Evolutionary conservation across 805 yeast genomes (phyloP), one percentile per base, ranked within the genome.

Genomic region (Candida sonorensis): DNA sequence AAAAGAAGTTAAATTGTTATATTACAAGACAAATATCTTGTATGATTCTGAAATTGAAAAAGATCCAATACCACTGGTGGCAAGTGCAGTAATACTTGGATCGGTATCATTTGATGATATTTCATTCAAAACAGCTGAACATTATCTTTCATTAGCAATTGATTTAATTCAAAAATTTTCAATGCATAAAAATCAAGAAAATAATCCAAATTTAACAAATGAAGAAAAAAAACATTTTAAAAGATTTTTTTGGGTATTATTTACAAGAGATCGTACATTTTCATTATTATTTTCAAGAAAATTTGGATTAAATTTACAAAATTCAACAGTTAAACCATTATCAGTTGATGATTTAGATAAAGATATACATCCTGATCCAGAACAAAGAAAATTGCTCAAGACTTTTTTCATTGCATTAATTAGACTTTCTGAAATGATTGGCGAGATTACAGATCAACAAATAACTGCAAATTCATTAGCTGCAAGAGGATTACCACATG

Each of bases 171-270:
- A 78, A 48, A 79, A 82, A 6, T 69, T 70, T 48, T 85, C 86
- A 5, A 61, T 80, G 45, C 86, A 80, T 48, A 62, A 84, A 42
- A 71, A 45, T 33, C 36, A 35, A n/a, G 25, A 17, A 4, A 7
- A 12, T 10, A 16, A 28, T 6, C 23, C 12, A 6, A 16, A 10
- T 7, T 12, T 42, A 6, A n/a, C 42, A 4, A 17, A 15, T 10
- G 12, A 30, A 10, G 45, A 40, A 12, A 42, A 40, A 18, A 69
- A 72, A 38, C 50, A 72, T 31, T 75, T 80, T 70, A 66, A 77
- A 38, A 63, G 83, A 26, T 62, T 78, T 9, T 80, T 83, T 81
- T 80, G 88, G 88, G 63, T 74, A 40, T 55, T 79, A 19, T 81
- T 75, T 51, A 72, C 68, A 38, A 74, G 80, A 45, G 88, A 80